Evolutionary conservation across 768 basidiomycete genomes (phyloP).

Genomic region (Hirschioporus abietinus): DNA sequence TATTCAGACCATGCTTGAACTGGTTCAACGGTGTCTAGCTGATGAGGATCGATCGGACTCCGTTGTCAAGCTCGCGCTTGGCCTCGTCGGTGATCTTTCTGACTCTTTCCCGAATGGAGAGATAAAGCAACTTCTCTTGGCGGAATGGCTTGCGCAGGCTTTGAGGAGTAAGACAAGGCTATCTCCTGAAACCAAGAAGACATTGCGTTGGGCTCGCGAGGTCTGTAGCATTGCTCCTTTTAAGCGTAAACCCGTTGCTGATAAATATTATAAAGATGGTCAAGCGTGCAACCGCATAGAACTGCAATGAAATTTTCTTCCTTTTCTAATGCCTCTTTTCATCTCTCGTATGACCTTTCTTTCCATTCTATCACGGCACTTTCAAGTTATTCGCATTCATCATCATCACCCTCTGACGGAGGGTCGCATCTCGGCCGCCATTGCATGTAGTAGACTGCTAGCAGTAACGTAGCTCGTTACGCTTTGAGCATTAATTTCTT

Average conservation of each 20-base stretch:
- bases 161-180: slow-evolving; percentile 71
- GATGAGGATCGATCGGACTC: slow-evolving; percentile 85
- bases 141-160: slow-evolving; percentile 73
- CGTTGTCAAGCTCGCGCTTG: slow-evolving; percentile 69
- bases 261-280: slow-evolving; percentile 49
- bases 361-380: slow-evolving; percentile 19
- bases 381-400: slow-evolving; percentile 5
- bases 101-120: slow-evolving; percentile 79
- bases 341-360: slow-evolving; percentile 16
- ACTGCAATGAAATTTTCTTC: slow-evolving; percentile 10
- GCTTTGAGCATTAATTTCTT: not conserved
- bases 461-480: slow-evolving; percentile 1
- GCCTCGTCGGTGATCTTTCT: slow-evolving; percentile 90
- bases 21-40: slow-evolving; percentile 67
- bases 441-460: slow-evolving; percentile 4
- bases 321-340: slow-evolving; percentile 6
- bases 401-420: slow-evolving; percentile 5
- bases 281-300: slow-evolving; percentile 73
- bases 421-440: slow-evolving; percentile 3
- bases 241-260: slow-evolving; percentile 3
- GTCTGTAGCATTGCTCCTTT: slow-evolving; percentile 34
- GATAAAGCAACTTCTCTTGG: slow-evolving; percentile 72
- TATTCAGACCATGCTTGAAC: slow-evolving; percentile 68
- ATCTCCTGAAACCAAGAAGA: slow-evolving; percentile 77
- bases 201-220: slow-evolving; percentile 91